Conservation (phyloP, 1,284 basidiomycete genomes). For the Schizopora paradoxa region DNA sequence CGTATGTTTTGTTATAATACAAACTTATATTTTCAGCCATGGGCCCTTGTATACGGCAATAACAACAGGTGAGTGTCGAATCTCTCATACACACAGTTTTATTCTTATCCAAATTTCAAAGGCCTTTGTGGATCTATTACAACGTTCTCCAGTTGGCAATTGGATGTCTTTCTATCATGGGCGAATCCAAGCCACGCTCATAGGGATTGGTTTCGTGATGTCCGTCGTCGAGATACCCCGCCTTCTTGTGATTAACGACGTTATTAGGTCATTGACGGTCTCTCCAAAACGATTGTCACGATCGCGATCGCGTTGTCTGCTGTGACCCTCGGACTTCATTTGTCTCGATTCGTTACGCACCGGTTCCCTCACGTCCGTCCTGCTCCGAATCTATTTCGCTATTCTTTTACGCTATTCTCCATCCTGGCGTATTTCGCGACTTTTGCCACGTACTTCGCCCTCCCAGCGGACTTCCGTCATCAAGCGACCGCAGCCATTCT, state of each 20-base stretch:
- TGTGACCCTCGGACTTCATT: conserved; percentile 53
- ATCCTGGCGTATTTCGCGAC: conserved; percentile 60
- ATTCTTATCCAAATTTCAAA: conserved; percentile 25
- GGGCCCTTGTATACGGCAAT: conserved; percentile 83
- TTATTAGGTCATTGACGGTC: conserved; percentile 75
- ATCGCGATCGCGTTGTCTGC: conserved; percentile 65
- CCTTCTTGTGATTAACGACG: conserved; percentile 10
- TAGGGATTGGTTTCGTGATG: conserved; percentile 73
- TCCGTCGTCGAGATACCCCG: conserved; percentile 36
- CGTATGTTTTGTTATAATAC: conserved; percentile 7
- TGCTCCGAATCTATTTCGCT: conserved; percentile 38
- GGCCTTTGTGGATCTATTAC: conserved; percentile 96
- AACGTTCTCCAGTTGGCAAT: conserved; percentile 94
- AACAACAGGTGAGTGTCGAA: conserved; percentile 62
- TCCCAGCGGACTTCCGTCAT: conserved; percentile 67
- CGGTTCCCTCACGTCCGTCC: conserved; percentile 35
- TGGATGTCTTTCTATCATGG: conserved; percentile 85
- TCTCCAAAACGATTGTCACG: conserved; percentile 80
- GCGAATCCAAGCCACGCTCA: conserved; percentile 57
- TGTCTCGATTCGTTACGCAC: conserved; percentile 40
- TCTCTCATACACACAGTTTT: conserved; percentile 2
- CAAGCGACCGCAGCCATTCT: conserved; percentile 85
- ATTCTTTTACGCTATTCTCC: conserved; percentile 42
- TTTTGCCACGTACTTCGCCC: conserved; percentile 73
- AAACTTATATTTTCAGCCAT: conserved; percentile 50